phyloP scores from a whole-genome alignment of 257 asterid genomes.

The Plantago elongata region DNA sequence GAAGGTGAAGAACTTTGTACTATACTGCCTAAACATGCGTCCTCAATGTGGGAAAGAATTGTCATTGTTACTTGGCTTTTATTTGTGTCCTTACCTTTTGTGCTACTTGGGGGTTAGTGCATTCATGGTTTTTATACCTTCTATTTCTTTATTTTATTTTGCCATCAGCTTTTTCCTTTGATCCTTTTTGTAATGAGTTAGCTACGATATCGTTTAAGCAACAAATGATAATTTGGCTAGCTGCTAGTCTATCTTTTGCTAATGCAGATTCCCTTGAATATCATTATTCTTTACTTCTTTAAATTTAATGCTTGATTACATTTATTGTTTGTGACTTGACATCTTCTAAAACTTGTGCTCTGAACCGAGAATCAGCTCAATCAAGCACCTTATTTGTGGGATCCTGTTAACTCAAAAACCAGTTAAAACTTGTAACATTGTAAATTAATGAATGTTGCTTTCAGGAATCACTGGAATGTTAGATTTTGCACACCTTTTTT shows the following conservation, averaged over 20 bases:
- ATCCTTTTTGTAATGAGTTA: neutral
- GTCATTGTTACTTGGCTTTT: neutral
- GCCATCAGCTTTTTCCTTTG: neutral
- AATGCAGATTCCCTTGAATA: neutral
- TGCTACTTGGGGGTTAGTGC: neutral
- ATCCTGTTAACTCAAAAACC: too few relatives aligned
- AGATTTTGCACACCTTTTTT: too few relatives aligned
- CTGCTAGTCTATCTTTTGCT: neutral
- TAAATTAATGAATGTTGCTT: too few relatives aligned
- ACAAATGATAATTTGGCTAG: neutral
- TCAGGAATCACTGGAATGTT: too few relatives aligned
- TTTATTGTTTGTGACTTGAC: too few relatives aligned
- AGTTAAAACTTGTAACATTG: too few relatives aligned
- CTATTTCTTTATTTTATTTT: neutral
- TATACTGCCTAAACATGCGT: too few relatives aligned
- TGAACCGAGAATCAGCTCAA: too few relatives aligned
- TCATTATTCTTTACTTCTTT: neutral
- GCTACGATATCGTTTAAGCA: neutral
- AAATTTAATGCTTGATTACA: neutral
- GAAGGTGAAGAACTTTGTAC: too few relatives aligned
- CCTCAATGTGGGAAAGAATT: too few relatives aligned
- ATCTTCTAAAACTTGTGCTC: too few relatives aligned
- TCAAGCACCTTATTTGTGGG: too few relatives aligned
- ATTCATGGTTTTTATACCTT: neutral
- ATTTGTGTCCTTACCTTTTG: neutral